Evolutionary conservation across 2,329 filamentous ascomycete species (phyloP), one percentile per base, ranked within the genome.

Genomic region (Alternaria burnsii): DNA sequence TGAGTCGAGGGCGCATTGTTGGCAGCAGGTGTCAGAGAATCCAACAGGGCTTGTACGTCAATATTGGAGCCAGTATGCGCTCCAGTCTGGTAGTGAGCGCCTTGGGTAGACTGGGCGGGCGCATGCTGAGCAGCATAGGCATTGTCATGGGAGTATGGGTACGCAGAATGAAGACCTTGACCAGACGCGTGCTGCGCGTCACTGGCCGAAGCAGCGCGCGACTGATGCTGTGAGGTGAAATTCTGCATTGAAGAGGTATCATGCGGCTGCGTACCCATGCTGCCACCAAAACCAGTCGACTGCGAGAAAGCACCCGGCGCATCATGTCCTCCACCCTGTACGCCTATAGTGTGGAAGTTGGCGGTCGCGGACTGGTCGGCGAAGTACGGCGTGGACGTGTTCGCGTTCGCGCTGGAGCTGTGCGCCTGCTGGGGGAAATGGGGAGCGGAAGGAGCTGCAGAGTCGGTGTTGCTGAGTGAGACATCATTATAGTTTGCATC

Each of bases 401-500:
- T 67, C 34, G 69, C 63, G 70, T 66, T 76, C 34, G 48, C 46
- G 46, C 24, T 53, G 56, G 71, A 68, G 53, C 71, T 71, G 41
- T 77, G 73, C 46, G 72, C 70, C 53, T 76, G 74, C 57, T 73
- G 75, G 20, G 70, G 69, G 65, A 71, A 76, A 66, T 70, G 77
- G 43, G 70, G 69, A 55, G 70, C 69, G 30, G 74, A 71, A 61
- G 69, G 72, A 60, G 69, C 54, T 43, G 44, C 32, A 44, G 57
- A 55, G 65, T 61, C 61, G 72, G 82, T 85, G 82, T 82, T 85
- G 82, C 87, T 86, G 63, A 84, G 85, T 55, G 87, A 83, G 57
- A 87, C 87, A 76, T 90, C 88, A 79, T 89, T 89, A 82, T 91
- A 90, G 69, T 86, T 81, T 55, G 88, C 87, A 79, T 92, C 89